phyloP scores from a whole-genome alignment of 768 basidiomycete species.

The Leccinum fibrillosum region DNA sequence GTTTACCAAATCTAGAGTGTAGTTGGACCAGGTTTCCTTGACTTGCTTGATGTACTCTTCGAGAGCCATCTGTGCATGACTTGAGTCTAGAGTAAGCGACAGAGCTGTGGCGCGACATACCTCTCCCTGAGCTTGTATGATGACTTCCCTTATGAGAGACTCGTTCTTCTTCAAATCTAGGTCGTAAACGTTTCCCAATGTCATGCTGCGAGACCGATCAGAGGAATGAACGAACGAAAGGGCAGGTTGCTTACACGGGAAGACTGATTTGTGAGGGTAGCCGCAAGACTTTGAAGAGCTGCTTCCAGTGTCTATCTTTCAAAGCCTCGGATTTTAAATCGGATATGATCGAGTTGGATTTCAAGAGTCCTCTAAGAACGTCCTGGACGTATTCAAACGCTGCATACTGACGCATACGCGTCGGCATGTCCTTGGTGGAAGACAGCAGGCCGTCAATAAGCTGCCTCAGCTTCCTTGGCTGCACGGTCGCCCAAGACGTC shows the following conservation, averaged over 20 bases:
- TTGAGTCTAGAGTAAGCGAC: conserved; percentile 7
- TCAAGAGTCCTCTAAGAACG: conserved; percentile 76
- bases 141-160: conserved; percentile 85
- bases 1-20: conserved; percentile 93
- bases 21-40: conserved; percentile 95
- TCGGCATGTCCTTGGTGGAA: conserved; percentile 99
- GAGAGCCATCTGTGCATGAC: conserved; percentile 71
- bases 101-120: conserved; percentile 35
- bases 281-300: conserved; percentile 86
- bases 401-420: conserved; percentile 97
- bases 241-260: conserved; percentile 50
- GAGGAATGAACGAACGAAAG: conserved; percentile 9
- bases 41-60: conserved; percentile 97
- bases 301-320: conserved; percentile 98
- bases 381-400: conserved; percentile 99
- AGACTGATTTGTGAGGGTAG: conserved; percentile 74
- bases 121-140: conserved; percentile 97
- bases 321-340: conserved; percentile 97
- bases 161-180: conserved; percentile 96
- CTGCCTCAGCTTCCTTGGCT: conserved; percentile 91
- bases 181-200: conserved; percentile 94
- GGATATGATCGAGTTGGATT: conserved; percentile 84
- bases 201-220: conserved; percentile 61
- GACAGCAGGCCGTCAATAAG: conserved; percentile 87
- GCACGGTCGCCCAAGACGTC: conserved; percentile 85